Base-by-base conservation (phyloP, 495 filamentous ascomycete genomes). In the Penicillium riverlandense region DNA sequence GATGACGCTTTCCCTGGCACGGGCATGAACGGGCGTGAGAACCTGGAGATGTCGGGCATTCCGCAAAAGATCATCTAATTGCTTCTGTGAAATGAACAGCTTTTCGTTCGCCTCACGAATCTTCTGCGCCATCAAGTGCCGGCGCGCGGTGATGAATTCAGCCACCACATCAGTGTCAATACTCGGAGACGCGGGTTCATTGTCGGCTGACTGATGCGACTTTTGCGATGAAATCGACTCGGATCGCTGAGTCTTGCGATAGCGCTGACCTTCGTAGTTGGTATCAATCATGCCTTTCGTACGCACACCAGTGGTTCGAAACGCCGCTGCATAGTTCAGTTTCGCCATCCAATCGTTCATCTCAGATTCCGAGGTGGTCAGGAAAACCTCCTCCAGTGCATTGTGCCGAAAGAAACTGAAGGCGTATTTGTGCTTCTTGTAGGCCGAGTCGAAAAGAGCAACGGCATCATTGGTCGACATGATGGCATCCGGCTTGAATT, bases 311-410 rank as follows among this genome's bases (percentile, higher is more conserved):
- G 90, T 86, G 1, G 88, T 90, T 44, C 87, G 77, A 67, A 96
- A 97, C 1, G 92, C 86, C 8, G 92, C 87, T 29, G 91, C 90
- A 62, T 96, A 96, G 56, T 99, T 99, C 33, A 99, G 75, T 53
- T 96, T 95, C 6, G 85, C 87, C 16, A 99, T 68, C 92, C 92
- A 99, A 55, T 99, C 92, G 56, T 96, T 94, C 79, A 95, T 88
- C 41, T 97, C 94, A 4, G 70, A 66, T 48, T 97, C 94, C 28
- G 76, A 85, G 48, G 94, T 86, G 4, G 92, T 90, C 14, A 99
- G 72, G 43, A 99, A 86, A 10, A 86, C 82, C 58, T 99, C 92
- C 57, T 97, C 91, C 12, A 94, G 68, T 0, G 88, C 84, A 41
- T 88, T 87, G 45, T 89, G 87, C n/a, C 88, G 76, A 36, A 95